Base-by-base conservation (phyloP, 805 yeast species). In the Saccharomyces mikatae region DNA sequence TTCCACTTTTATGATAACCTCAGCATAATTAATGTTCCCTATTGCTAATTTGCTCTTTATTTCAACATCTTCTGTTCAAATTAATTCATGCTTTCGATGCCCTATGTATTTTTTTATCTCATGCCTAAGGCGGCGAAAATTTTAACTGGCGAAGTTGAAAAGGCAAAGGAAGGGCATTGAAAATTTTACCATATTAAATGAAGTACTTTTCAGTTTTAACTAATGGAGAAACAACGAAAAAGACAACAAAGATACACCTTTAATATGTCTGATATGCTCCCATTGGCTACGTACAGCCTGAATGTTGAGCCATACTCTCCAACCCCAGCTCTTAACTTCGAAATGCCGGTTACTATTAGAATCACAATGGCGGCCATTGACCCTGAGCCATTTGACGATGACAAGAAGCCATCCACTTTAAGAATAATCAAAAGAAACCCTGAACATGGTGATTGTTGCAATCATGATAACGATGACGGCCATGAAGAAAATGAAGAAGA, bases 361-460 rank as follows among this genome's bases (percentile, higher is more conserved):
- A 72, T 92, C 66, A 91, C 98, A 52, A 80, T 92, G 81, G 99
- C 97, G 59, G 96, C 99, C 57, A 79, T 94, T 66, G 97, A 92
- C 74, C 96, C 97, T 59, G 87, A 84, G 67, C 67, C 72, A 49
- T 79, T 95, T 30, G 83, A 81, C 63, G 96, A 89, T 65, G 90
- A 84, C 60, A 83, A 79, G 61, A 84, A 80, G 63, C 97, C 98
- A 61, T 84, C 96, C 31, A 89, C 97, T 64, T 80, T 94, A 68
- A 86, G 96, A 77, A 80, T 92, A 68, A 80, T 92, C 70, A 90
- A 89, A 81, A 84, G 83, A 68, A 70, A 78, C 70, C 76, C 76
- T 60, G 79, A 75, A 49, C 73, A 78, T 41, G 78, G 74, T 51
- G 70, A 70, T 29, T 13, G 11, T 8, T 13, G 11, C 28, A 8